These are phyloP conservation scores for Tylopilus cervinicoccineus DNA, from an alignment of 768 basidiomycete genomes.

Conservation along the genomic window DNA sequence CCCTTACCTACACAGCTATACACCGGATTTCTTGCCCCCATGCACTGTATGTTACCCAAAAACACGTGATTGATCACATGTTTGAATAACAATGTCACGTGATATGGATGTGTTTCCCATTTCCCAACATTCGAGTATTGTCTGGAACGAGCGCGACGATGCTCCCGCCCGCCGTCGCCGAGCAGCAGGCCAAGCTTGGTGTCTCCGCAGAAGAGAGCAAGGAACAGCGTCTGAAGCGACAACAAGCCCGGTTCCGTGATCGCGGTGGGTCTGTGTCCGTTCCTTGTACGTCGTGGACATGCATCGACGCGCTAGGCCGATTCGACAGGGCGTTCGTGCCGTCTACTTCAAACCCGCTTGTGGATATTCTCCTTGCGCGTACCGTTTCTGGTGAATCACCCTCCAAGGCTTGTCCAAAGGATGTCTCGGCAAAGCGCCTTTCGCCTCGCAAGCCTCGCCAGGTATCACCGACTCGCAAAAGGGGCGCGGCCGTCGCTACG, in stretches of 20 bases:
- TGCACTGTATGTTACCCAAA: not conserved
- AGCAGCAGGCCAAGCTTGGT: constrained; percentile 23
- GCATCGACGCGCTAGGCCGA: not conserved
- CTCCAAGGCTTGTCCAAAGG: constrained; percentile 22
- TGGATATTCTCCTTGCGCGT: constrained; percentile 50
- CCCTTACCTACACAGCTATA: not conserved
- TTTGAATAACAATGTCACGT: not conserved
- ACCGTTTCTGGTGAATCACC: constrained; percentile 48
- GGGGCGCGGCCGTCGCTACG: no score
- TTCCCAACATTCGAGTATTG: not conserved
- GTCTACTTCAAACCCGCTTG: constrained; percentile 43
- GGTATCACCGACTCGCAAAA: not conserved
- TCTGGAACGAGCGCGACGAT: constrained; percentile 1
- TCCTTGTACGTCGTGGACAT: not conserved
- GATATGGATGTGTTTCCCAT: not conserved
- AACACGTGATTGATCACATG: not conserved
- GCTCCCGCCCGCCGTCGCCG: constrained; percentile 6
- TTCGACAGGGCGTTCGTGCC: constrained; percentile 51
- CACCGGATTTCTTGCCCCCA: not conserved
- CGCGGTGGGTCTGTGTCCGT: constrained; percentile 51
- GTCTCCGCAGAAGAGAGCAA: constrained; percentile 55
- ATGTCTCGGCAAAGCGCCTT: not conserved
- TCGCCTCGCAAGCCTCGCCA: constrained; percentile 3
- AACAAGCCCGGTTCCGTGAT: constrained; percentile 65
- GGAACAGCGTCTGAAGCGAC: constrained; percentile 54